phyloP scores from a whole-genome alignment of 2,329 filamentous ascomycete genomes.

The Dothidotthia symphoricarpi region DNA sequence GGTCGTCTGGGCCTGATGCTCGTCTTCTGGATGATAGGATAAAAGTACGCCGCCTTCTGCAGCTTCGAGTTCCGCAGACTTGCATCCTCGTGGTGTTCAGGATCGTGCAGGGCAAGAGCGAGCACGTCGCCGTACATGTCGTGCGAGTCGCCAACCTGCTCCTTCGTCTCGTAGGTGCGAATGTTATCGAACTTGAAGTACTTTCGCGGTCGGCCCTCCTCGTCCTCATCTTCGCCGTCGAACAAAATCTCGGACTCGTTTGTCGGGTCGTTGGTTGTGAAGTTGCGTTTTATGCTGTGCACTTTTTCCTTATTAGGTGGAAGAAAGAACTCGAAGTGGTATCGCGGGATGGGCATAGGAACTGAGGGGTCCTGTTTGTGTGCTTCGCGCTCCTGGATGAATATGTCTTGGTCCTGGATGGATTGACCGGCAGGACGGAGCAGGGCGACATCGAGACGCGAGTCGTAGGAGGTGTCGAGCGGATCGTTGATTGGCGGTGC shows the following conservation, averaged over 20 bases:
- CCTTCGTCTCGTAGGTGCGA: conserved; percentile 60
- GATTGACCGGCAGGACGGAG: conserved; percentile 57
- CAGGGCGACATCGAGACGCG: conserved; percentile 59
- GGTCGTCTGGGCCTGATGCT: conserved; percentile 50
- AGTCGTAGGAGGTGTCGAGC: conserved; percentile 52
- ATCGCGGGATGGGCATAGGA: conserved; percentile 54
- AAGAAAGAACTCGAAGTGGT: conserved; percentile 61
- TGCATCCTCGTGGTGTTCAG: conserved; percentile 41
- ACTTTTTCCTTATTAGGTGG: conserved; percentile 51
- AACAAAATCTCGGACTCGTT: conserved; percentile 45
- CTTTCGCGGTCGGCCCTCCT: conserved; percentile 50
- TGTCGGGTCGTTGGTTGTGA: conserved; percentile 54
- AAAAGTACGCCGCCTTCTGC: conserved; percentile 60
- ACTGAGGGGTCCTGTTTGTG: conserved; percentile 49
- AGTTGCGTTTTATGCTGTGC: conserved; percentile 55
- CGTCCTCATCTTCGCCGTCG: conserved; percentile 35
- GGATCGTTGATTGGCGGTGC: conserved; percentile 55
- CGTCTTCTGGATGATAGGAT: conserved; percentile 59
- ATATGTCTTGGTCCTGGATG: conserved; percentile 51
- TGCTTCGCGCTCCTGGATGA: conserved; percentile 46
- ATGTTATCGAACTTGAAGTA: conserved; percentile 57
- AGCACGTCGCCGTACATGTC: conserved; percentile 56
- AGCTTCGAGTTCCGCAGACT: conserved; percentile 36
- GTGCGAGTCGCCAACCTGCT: conserved; percentile 52
- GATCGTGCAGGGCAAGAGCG: conserved; percentile 59